Evolutionary conservation across 805 yeast species (phyloP), one percentile per base, ranked within the genome.

Genomic region (Zygoascus ofunaensis): DNA sequence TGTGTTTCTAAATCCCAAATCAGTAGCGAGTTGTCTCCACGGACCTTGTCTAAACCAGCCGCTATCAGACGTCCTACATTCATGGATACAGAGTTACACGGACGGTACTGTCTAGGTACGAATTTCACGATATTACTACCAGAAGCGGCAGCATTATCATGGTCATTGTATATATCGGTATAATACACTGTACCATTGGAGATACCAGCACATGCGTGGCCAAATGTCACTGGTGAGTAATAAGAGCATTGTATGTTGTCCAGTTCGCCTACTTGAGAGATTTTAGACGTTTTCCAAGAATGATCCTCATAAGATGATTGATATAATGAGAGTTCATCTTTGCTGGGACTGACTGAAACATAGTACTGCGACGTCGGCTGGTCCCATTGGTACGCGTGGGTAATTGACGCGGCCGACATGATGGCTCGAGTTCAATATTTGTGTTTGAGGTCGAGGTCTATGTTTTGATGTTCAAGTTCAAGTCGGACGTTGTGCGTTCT

Each of bases 61-160:
- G 86, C 95, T 3, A 87, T 66, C 24, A 82, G 60, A 1, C 82
- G 82, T 24, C 69, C 66, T 21, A 71, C 66, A 56, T 77, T 84
- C 63, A 87, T 82, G 0, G 89, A 73, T 1, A 87, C 54, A 0
- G 89, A 63, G 54, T 85, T 86, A 53, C 94, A 82, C 1, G 90
- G 81, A 44, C 95, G 68, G 17, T 76, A 69, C 48, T 80, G 87
- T 44, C 77, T 76, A 0, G 87, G 80, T 39, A 74, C 66, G 14
- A 82, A 64, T 41, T 66, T 64, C 8, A 65, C 54, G 12, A 57
- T 56, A n/a, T 20, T 19, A 12, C 19, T 17, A 10, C 17, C 10
- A 14, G 18, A n/a, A 12, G 34, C 35, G 4, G 20, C 10, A 5
- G 68, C 14, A n/a, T n/a, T n/a, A n/a, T n/a, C n/a, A n/a, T n/a